Base-by-base conservation (phyloP, 441 rosid genomes). In the Adansonia madagascariensis region DNA sequence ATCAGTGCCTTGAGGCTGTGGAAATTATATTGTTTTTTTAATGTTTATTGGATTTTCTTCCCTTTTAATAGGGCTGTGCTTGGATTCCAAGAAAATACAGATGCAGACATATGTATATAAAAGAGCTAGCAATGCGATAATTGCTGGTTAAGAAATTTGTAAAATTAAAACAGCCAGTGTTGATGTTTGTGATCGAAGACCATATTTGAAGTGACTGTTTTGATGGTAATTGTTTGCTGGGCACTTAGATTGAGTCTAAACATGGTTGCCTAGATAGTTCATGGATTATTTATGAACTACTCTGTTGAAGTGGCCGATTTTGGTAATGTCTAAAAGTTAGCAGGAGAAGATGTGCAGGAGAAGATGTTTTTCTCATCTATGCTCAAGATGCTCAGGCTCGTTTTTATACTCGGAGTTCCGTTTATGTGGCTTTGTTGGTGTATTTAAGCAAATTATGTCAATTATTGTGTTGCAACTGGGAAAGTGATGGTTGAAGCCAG, bases 31-130 rank as follows among this genome's bases (percentile, higher is more conserved):
- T 46, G 6, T 52, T 7, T 14, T 64, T 53, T 50, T 46, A 46
- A 44, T 10, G 39, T 68, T 44, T 46, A 10, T 68, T 68, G 39
- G 35, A 44, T 65, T 41, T 68, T 12, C 73, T 50, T 69, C 35
- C 31, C 43, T 24, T 69, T 69, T 49, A 14, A 49, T 7, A 0
- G 70, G 27, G 27, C 14, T 65, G 10, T 9, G 3, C 17, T 18
- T 67, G 31, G 39, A 46, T 67, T 35, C 52, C 20, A 20, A 46
- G 55, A 46, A 12, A 8, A 24, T 70, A 14, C 43, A 11, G 5
- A 53, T 15, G 5, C 18, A 52, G 14, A 52, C 6, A 2, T 6
- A 39, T 39, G 6, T 39, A 39, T 39, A 39, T 27, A 27, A 27
- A 27, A 27, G 31, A 27, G 31, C 31, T 27, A 27, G 31, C 31